Percentiles rank a stretch among this genome's conserved stretches.
These are phyloP conservation scores for Suillus subalutaceus DNA, from an alignment of 768 basidiomycete species.

Conservation along the genomic window DNA sequence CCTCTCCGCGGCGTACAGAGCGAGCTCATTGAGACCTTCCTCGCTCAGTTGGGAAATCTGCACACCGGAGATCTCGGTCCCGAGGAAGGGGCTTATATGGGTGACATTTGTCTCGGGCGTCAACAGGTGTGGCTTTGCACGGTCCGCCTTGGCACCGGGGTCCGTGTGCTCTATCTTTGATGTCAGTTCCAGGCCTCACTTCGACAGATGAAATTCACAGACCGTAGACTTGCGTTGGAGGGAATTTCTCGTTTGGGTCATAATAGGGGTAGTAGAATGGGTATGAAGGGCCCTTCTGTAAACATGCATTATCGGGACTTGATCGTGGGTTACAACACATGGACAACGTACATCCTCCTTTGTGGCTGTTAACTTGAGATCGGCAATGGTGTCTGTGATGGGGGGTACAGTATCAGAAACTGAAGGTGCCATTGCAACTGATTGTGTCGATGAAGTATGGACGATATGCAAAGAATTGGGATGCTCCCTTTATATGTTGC, in stretches of 20 bases:
- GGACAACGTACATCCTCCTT: constrained; percentile 8
- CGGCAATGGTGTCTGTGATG: constrained; percentile 7
- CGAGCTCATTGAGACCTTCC: constrained; percentile 57
- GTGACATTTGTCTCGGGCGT: constrained; percentile 38
- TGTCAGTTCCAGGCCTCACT: not conserved
- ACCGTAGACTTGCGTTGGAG: constrained; percentile 43
- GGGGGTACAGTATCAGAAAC: constrained; percentile 13
- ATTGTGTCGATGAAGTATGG: not conserved
- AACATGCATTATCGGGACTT: not conserved
- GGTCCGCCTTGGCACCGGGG: constrained; percentile 50
- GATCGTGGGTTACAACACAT: not conserved
- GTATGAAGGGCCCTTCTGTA: constrained; percentile 45
- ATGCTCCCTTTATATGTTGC: constrained; percentile 1
- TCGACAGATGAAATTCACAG: not conserved
- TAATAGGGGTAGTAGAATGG: constrained; percentile 53
- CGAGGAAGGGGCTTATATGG: constrained; percentile 53
- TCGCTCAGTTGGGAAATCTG: constrained; percentile 55
- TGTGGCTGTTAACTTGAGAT: constrained; percentile 14
- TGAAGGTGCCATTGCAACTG: constrained; percentile 18
- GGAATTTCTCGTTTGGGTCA: constrained; percentile 51
- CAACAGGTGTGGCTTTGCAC: constrained; percentile 53
- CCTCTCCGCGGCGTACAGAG: constrained; percentile 52
- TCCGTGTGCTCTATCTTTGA: constrained; percentile 43
- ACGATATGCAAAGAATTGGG: not conserved
- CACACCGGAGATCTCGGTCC: constrained; percentile 52